phyloP scores from a whole-genome alignment of 306 rosid genomes.

The Spatholobus suberectus region DNA sequence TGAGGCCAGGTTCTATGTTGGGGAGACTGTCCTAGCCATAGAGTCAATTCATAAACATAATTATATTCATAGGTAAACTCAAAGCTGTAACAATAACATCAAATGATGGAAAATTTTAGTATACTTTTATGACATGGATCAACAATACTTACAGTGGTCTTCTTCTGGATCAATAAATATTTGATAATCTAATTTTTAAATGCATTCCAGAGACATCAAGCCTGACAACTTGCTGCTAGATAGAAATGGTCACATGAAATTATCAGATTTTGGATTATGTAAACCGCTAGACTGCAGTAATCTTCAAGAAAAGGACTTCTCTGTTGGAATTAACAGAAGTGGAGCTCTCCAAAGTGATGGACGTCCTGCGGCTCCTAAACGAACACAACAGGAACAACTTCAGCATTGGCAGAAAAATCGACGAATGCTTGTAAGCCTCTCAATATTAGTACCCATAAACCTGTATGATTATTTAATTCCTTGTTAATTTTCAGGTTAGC shows the following conservation, averaged over 20 bases:
- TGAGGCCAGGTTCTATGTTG: constrained; percentile 84
- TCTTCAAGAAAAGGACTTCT: constrained; percentile 90
- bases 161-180: constrained; percentile 32
- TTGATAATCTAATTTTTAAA: constrained; percentile 34
- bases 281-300: constrained; percentile 82
- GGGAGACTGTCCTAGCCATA: constrained; percentile 89
- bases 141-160: constrained; percentile 3
- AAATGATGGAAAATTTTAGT: constrained; percentile 2
- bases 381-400: constrained; percentile 82
- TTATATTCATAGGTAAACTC: constrained; percentile 80
- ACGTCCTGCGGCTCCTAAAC: constrained; percentile 50
- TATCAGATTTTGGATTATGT: constrained; percentile 92
- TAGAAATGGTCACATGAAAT: constrained; percentile 80
- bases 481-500: constrained; percentile 6
- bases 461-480: constrained; percentile 36
- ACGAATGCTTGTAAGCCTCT: constrained; percentile 70
- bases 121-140: constrained; percentile 27
- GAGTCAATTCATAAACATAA: constrained; percentile 90
- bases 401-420: constrained; percentile 88
- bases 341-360: constrained; percentile 97
- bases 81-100: neutral
- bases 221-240: constrained; percentile 90
- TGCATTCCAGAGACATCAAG: constrained; percentile 79
- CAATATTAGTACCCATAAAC: constrained; percentile 34
- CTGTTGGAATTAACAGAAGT: constrained; percentile 75